phyloP scores from a whole-genome alignment of 345 rosid species.

The Raphanus raphanistrum region DNA sequence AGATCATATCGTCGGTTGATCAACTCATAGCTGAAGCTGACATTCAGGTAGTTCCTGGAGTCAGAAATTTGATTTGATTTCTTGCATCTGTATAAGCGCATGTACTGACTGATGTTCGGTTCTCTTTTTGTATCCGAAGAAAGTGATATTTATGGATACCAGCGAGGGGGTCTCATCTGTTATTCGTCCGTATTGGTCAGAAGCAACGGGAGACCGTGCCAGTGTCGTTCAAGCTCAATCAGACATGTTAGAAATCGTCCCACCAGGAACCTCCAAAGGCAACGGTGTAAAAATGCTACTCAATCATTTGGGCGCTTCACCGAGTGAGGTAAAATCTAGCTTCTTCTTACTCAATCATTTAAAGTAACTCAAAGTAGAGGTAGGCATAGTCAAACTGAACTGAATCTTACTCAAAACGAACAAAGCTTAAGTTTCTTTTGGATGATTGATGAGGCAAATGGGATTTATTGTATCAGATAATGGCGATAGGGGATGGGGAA shows the following conservation, averaged over 20 bases:
- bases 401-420: not conserved
- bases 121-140: slow-evolving; percentile 51
- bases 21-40: slow-evolving; percentile 66
- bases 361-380: not conserved
- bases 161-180: slow-evolving; percentile 63
- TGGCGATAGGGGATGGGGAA: slow-evolving; percentile 98
- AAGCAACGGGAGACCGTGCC: slow-evolving; percentile 66
- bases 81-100: not conserved
- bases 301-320: slow-evolving; percentile 68
- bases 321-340: slow-evolving; percentile 64
- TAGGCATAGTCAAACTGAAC: not conserved
- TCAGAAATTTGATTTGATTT: slow-evolving; percentile 14
- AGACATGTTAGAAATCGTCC: slow-evolving; percentile 91
- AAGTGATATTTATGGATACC: slow-evolving; percentile 70
- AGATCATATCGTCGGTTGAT: slow-evolving; percentile 79
- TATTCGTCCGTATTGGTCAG: slow-evolving; percentile 84
- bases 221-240: slow-evolving; percentile 74
- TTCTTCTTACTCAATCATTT: not conserved
- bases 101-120: not conserved
- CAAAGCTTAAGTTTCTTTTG: not conserved
- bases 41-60: slow-evolving; percentile 64
- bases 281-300: slow-evolving; percentile 70
- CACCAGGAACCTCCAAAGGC: slow-evolving; percentile 85
- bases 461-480: slow-evolving; percentile 50
- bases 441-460: not conserved